A percentile compares a stretch with the other conserved stretches of the same genome.
phyloP scores from a whole-genome alignment of 257 asterid species.

The Scutellaria barbata region DNA sequence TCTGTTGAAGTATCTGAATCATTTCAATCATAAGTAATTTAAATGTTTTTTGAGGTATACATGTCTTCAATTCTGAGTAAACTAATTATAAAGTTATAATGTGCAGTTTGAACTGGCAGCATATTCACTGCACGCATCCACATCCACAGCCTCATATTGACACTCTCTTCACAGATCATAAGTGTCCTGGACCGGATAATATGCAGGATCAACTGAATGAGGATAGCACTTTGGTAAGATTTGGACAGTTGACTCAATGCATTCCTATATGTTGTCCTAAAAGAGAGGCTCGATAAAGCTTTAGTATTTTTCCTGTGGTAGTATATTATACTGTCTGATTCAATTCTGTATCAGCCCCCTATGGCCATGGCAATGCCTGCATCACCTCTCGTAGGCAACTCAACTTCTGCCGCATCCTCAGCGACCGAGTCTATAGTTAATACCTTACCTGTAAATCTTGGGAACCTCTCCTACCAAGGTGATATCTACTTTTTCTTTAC shows the following conservation, averaged over 20 bases:
- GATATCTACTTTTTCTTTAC: neutral
- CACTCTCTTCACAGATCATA: conserved; percentile 71
- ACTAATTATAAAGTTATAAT: conserved; percentile 28
- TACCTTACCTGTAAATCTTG: conserved; percentile 31
- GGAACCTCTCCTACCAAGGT: conserved; percentile 40
- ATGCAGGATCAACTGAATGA: conserved; percentile 38
- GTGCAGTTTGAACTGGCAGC: conserved; percentile 95
- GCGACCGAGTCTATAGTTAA: conserved; percentile 35
- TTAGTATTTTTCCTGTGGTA: conserved; percentile 10
- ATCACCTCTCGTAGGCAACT: conserved; percentile 24
- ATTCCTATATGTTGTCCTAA: conserved; percentile 1
- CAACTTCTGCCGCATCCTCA: conserved; percentile 33
- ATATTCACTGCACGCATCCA: conserved; percentile 65
- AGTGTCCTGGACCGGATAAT: conserved; percentile 56
- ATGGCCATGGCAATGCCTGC: conserved; percentile 15
- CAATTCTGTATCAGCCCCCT: conserved; percentile 41
- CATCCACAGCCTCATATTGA: conserved; percentile 60
- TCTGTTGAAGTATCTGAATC: conserved; percentile 8
- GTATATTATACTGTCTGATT: conserved; percentile 20
- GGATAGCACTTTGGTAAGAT: conserved; percentile 47
- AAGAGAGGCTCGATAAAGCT: neutral
- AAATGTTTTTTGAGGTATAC: too few relatives aligned
- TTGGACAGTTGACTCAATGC: conserved; percentile 3
- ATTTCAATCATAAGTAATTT: conserved; percentile 1
- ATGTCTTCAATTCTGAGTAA: neutral